phyloP scores from a whole-genome alignment of 331 rosid genomes.

The Dryas integrifolia region DNA sequence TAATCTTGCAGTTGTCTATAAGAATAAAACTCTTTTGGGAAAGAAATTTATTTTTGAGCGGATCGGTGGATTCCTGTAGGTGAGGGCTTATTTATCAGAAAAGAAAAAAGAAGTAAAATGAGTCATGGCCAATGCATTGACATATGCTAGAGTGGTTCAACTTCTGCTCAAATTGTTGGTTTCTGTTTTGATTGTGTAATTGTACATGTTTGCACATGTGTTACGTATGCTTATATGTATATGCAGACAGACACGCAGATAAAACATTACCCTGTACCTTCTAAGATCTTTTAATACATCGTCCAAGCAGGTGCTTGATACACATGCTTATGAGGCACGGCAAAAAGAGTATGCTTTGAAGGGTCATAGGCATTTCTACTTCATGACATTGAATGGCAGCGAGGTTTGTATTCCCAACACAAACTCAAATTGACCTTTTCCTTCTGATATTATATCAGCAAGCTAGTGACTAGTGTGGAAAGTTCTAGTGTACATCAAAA shows the following conservation, averaged over 20 bases:
- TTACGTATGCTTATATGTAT: not conserved
- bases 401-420: constrained; percentile 58
- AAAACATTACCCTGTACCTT: constrained; percentile 9
- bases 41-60: not conserved
- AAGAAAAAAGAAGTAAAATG: not conserved
- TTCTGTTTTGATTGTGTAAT: constrained; percentile 2
- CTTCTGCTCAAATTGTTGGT: constrained; percentile 11
- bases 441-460: not conserved
- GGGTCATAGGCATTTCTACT: constrained; percentile 96
- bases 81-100: not conserved
- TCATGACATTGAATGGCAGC: constrained; percentile 93
- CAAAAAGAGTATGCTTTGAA: constrained; percentile 90
- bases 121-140: not conserved
- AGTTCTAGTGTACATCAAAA: not conserved
- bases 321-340: constrained; percentile 77
- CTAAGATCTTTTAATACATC: constrained; percentile 24
- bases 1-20: not conserved
- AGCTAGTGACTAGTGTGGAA: not conserved
- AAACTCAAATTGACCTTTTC: not conserved
- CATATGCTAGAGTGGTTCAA: constrained; percentile 2
- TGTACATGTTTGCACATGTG: not conserved
- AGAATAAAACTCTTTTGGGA: not conserved
- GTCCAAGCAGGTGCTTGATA: constrained; percentile 79
- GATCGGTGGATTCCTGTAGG: not conserved
- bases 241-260: not conserved